Percentiles rank a stretch among this genome's conserved stretches.
Evolutionary conservation across 2,329 filamentous ascomycete species (phyloP).

Genomic region (Emmonsiellopsis sp.): DNA sequence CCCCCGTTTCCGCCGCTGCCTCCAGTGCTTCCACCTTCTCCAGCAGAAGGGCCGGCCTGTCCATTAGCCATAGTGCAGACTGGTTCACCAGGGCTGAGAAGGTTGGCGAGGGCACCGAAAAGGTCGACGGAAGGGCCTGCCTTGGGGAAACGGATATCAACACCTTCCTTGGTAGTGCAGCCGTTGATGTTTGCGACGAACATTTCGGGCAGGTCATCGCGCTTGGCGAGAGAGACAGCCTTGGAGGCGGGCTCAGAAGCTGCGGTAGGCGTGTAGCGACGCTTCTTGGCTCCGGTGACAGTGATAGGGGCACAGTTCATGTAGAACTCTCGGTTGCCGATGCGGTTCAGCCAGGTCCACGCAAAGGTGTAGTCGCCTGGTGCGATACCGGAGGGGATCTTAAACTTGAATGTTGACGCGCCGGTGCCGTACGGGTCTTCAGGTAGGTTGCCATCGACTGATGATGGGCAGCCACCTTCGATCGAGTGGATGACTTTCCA

Average conservation of each 20-base stretch:
- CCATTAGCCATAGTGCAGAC: conserved; percentile 18
- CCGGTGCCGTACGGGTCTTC: conserved; percentile 35
- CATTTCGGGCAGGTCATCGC: conserved; percentile 60
- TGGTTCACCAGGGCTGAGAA: conserved; percentile 21
- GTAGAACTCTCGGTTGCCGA: conserved; percentile 94
- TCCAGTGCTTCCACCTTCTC: conserved; percentile 20
- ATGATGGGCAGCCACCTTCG: conserved; percentile 72
- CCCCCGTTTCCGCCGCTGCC: conserved; percentile 6
- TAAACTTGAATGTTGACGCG: conserved; percentile 57
- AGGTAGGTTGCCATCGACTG: conserved; percentile 48
- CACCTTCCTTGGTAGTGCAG: conserved; percentile 46
- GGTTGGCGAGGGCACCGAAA: conserved; percentile 32
- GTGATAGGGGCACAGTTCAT: conserved; percentile 84
- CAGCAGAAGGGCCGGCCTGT: conserved; percentile 24
- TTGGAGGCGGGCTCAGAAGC: conserved; percentile 4
- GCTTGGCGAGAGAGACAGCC: conserved; percentile 36
- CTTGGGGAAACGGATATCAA: conserved; percentile 58
- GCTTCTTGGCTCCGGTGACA: conserved; percentile 45
- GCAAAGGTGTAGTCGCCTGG: conserved; percentile 71
- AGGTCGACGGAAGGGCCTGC: conserved; percentile 51
- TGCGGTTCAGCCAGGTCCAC: conserved; percentile 90
- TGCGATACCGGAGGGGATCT: conserved; percentile 60
- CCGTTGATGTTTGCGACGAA: conserved; percentile 62
- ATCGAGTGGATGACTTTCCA: conserved; percentile 90
- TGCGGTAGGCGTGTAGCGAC: conserved; percentile 19